Evolutionary conservation across 345 rosid genomes (phyloP).

Genomic region (Eucalyptus marginata): DNA sequence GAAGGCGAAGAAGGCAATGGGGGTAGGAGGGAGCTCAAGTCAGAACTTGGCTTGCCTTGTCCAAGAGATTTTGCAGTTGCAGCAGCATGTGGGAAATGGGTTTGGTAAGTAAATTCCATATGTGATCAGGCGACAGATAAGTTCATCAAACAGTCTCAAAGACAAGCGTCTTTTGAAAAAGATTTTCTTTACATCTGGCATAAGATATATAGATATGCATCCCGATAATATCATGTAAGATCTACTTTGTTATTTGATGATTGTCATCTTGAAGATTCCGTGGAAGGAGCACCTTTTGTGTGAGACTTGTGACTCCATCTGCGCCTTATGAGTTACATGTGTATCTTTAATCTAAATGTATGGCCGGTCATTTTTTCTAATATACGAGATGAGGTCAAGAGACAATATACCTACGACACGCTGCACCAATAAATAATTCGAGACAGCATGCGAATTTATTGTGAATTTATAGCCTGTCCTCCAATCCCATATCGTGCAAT

Average conservation of each 20-base stretch:
- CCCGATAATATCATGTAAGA: not conserved
- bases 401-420: not conserved
- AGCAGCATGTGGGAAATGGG: not conserved
- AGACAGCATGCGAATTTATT: not conserved
- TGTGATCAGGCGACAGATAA: not conserved
- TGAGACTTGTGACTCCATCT: not conserved
- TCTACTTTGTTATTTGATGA: not conserved
- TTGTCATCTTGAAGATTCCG: not conserved
- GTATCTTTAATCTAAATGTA: not conserved
- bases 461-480: not conserved
- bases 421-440: not conserved
- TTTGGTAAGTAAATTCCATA: not conserved
- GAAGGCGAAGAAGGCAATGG: constrained; percentile 8
- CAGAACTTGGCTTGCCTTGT: not conserved
- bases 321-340: not conserved
- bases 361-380: not conserved
- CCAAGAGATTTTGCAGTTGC: not conserved
- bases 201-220: not conserved
- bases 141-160: not conserved
- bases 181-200: not conserved
- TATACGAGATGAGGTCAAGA: not conserved
- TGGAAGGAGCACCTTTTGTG: not conserved
- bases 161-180: not conserved
- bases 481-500: not conserved
- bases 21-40: constrained; percentile 11